phyloP scores from a whole-genome alignment of 768 basidiomycete species.

The Xerocomellus amylosporus region DNA sequence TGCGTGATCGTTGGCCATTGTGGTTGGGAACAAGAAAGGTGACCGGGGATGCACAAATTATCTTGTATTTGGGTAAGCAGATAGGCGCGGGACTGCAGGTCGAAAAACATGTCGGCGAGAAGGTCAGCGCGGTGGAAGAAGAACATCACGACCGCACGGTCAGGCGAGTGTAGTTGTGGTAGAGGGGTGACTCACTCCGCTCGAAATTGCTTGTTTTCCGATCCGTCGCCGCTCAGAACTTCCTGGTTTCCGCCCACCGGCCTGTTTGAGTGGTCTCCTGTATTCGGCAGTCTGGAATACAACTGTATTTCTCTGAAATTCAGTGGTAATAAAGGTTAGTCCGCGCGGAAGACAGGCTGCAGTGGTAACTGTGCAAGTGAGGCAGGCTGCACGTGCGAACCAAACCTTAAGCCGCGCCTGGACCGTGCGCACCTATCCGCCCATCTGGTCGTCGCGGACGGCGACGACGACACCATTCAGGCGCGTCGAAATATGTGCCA shows the following conservation, averaged over 20 bases:
- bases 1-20: conserved; percentile 33
- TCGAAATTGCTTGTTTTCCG: conserved; percentile 37
- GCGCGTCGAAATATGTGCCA: conserved; percentile 19
- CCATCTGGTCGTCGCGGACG: conserved; percentile 12
- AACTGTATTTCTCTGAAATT: conserved; percentile 10
- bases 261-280: conserved; percentile 9
- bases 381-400: conserved; percentile 34
- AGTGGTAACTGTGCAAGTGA: conserved; percentile 30
- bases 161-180: neutral
- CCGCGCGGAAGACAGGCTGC: conserved; percentile 10
- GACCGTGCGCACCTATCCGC: conserved; percentile 24
- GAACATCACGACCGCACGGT: conserved; percentile 4
- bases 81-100: conserved; percentile 26
- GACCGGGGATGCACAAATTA: conserved; percentile 24
- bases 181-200: conserved; percentile 33
- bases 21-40: conserved; percentile 22
- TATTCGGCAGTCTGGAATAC: conserved; percentile 5
- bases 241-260: conserved; percentile 13
- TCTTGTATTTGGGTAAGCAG: conserved; percentile 32
- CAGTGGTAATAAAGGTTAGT: conserved; percentile 3
- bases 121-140: conserved; percentile 7
- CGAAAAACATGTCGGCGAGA: conserved; percentile 19
- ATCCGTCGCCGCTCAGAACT: conserved; percentile 39
- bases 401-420: conserved; percentile 28
- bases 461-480: conserved; percentile 21